A percentile compares a stretch with the other conserved stretches of the same genome.
phyloP scores from a whole-genome alignment of 2,329 filamentous ascomycete species.

The Stylonectria norvegica region DNA sequence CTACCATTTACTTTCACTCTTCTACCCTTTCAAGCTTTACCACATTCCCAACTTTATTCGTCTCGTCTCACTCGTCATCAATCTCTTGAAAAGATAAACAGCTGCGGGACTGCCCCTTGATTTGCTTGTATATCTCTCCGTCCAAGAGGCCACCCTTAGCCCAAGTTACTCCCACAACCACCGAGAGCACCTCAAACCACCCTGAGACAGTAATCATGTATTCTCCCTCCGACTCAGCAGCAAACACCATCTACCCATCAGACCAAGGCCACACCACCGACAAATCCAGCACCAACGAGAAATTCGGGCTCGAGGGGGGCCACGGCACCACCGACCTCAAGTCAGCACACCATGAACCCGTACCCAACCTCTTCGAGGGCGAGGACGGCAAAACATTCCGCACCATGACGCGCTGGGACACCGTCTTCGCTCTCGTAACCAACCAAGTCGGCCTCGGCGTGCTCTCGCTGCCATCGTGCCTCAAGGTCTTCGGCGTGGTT shows the following conservation, averaged over 20 bases:
- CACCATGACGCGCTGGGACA: conserved; percentile 34
- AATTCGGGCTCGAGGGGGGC: conserved; percentile 12
- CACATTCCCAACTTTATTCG: too few species aligned
- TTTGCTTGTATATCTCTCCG: too few species aligned
- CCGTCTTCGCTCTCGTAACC: conserved; percentile 31
- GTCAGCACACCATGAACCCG: conserved; percentile 8
- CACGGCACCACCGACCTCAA: conserved; percentile 13
- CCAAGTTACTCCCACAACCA: too few species aligned
- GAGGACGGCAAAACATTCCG: conserved; percentile 33
- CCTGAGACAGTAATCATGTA: too few species aligned
- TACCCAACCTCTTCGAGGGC: conserved; percentile 27
- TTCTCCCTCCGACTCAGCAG: conserved; percentile 16
- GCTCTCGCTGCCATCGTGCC: conserved; percentile 70
- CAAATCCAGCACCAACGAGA: conserved; percentile 27
- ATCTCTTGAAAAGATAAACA: too few species aligned
- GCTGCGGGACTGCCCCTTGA: too few species aligned
- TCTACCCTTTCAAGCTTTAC: too few species aligned
- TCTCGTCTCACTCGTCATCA: too few species aligned
- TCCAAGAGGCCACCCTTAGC: too few species aligned
- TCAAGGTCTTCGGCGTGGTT: conserved; percentile 64
- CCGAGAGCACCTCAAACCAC: too few species aligned
- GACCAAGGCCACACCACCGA: conserved; percentile 25
- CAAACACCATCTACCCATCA: conserved; percentile 25
- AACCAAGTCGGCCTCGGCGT: conserved; percentile 38
- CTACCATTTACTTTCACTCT: too few species aligned